phyloP scores from a whole-genome alignment of 2,329 filamentous ascomycete genomes.

The Trichoderma sp. region DNA sequence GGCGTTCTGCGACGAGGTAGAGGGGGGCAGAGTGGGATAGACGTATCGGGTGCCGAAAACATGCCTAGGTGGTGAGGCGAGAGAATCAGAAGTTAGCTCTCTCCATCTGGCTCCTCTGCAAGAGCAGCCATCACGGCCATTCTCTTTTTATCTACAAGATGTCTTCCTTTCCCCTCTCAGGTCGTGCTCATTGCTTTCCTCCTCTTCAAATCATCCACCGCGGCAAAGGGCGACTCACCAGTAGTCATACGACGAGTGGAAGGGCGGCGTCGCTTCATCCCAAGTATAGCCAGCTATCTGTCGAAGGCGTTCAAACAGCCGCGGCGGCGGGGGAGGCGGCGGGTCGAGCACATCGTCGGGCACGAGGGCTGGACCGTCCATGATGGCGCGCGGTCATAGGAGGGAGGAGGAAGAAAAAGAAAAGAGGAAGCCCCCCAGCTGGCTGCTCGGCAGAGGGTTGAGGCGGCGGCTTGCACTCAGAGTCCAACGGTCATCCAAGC shows the following conservation, averaged over 20 bases:
- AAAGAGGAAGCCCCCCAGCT: slow-evolving; percentile 17
- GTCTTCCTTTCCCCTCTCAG: background rate
- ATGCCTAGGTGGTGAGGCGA: slow-evolving; percentile 51
- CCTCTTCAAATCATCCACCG: background rate
- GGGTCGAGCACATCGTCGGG: slow-evolving; percentile 61
- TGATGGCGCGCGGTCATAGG: slow-evolving; percentile 39
- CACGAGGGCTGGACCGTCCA: slow-evolving; percentile 54
- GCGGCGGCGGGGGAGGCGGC: slow-evolving; percentile 63
- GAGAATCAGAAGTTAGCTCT: slow-evolving; percentile 7
- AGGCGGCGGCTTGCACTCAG: slow-evolving; percentile 17
- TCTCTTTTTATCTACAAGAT: background rate
- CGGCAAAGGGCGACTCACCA: slow-evolving; percentile 56
- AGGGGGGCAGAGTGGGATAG: slow-evolving; percentile 51
- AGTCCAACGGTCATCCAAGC: slow-evolving; percentile 29
- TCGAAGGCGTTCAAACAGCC: slow-evolving; percentile 71
- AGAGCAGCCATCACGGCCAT: background rate
- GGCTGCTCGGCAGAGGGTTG: slow-evolving; percentile 19
- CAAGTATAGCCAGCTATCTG: slow-evolving; percentile 75
- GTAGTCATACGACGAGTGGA: slow-evolving; percentile 79
- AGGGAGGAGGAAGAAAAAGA: background rate
- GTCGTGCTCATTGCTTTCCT: background rate
- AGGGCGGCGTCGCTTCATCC: slow-evolving; percentile 64
- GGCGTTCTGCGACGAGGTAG: slow-evolving; percentile 48
- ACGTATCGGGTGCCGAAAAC: slow-evolving; percentile 64
- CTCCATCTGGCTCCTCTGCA: background rate